Base-by-base conservation (phyloP, 2,329 filamentous ascomycete genomes). In the Botryotinia calthae region DNA sequence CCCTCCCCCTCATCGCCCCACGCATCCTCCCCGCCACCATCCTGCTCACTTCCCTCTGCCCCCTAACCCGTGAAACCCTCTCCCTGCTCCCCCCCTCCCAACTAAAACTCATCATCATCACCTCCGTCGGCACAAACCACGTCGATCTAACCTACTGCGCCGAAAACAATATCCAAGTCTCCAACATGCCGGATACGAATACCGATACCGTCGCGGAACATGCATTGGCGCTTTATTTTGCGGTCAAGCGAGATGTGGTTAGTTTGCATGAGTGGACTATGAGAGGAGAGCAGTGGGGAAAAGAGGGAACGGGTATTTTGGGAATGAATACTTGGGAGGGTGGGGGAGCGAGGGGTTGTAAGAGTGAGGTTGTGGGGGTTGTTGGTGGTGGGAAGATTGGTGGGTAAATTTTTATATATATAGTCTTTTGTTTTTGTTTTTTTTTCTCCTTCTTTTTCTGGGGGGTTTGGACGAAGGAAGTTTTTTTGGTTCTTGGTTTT, bases 71-170 rank as follows among this genome's bases (percentile, higher is more conserved):
- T 1, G 16, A 56, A 31, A 56, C 34, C 1, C 31, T 68, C 34
- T 54, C 46, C 5, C 25, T n/a, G 2, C n/a, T 54, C 37, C 65
- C 48, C 9, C 28, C n/a, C 2, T 8, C 25, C 31, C 65, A 58
- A 31, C 48, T 68, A 22, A 68, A 68, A 68, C 65, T 68, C 48
- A 58, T 68, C 16, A 68, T 68, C 46, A 68, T 68, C 65, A 54
- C 48, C 20, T 54, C 48, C 28, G 64, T 67, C n/a, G 48, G 65
- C 1, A 68, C 65, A 16, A 68, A 68, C 65, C 65, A 68, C 34
- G 65, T 68, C 9, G 65, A 68, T 31, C 48, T 68, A 1, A 18
- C 22, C 34, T 68, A 54, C 18, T 68, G 65, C 42, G n/a, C 46
- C 1, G 48, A 40, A 20, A 22, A 68, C 18, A 48, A 48, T 2